A percentile compares a stretch with the other conserved stretches of the same genome.
These are phyloP conservation scores for Saccharomyces hybrid DNA, from an alignment of 1,139 yeast genomes.

Conservation along the genomic window DNA sequence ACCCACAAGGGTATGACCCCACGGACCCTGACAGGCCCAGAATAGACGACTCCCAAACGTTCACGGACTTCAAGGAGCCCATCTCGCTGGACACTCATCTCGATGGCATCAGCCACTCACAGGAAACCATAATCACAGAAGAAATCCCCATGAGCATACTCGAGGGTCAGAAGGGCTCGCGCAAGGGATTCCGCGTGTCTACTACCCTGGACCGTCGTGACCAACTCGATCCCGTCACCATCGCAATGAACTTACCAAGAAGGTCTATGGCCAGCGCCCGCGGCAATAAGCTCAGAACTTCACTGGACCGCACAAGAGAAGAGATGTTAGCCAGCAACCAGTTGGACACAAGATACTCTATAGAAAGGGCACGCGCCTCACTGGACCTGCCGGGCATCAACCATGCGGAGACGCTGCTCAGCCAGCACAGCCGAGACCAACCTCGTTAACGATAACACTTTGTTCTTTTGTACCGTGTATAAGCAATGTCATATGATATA, in stretches of 20 bases:
- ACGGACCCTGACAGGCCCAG: constrained; percentile 45
- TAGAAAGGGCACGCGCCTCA: constrained; percentile 36
- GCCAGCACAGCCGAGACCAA: constrained; percentile 12
- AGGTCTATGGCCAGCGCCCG: background rate
- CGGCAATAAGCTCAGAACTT: constrained; percentile 20
- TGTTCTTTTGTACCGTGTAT: background rate
- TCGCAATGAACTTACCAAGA: constrained; percentile 6
- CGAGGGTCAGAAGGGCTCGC: constrained; percentile 15
- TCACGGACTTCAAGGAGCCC: background rate
- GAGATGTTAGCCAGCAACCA: constrained; percentile 33
- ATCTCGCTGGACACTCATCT: background rate
- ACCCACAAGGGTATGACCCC: constrained; percentile 57
- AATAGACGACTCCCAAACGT: constrained; percentile 11
- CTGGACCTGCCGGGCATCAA: constrained; percentile 36
- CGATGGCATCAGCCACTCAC: constrained; percentile 14
- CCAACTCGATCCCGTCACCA: background rate
- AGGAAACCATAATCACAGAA: constrained; percentile 21
- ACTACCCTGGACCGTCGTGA: constrained; percentile 6
- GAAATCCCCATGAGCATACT: constrained; percentile 29
- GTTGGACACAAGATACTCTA: constrained; percentile 32
- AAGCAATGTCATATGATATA: background rate
- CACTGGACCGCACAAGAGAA: constrained; percentile 33
- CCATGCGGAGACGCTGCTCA: constrained; percentile 31
- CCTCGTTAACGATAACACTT: background rate
- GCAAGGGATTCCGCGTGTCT: background rate